phyloP scores from a whole-genome alignment of 495 filamentous ascomycete species.

The Penicillium riverlandense region DNA sequence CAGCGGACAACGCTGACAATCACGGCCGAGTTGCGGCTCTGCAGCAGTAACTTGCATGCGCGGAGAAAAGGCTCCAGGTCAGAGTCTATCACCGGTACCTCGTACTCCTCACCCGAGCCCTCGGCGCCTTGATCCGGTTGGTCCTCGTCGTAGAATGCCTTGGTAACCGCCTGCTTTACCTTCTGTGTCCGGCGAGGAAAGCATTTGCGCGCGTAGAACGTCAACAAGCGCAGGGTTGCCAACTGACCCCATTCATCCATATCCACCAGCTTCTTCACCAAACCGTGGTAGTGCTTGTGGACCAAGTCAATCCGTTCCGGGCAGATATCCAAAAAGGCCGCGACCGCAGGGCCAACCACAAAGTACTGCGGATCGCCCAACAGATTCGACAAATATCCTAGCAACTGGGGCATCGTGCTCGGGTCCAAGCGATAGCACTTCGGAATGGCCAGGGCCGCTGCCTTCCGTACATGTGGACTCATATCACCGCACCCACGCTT shows the following conservation, averaged over 20 bases:
- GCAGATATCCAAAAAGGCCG: conserved; percentile 82
- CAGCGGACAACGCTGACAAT: conserved; percentile 80
- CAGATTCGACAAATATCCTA: conserved; percentile 69
- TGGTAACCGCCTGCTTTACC: conserved; percentile 45
- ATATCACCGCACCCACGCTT: conserved; percentile 88
- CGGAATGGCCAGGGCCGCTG: conserved; percentile 89
- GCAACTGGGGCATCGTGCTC: conserved; percentile 70
- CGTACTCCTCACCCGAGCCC: conserved; percentile 42
- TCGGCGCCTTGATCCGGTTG: conserved; percentile 38
- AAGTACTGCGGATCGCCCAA: conserved; percentile 90
- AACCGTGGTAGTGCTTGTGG: conserved; percentile 76
- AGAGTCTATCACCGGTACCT: conserved; percentile 60
- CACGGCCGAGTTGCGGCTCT: conserved; percentile 88
- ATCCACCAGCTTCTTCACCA: conserved; percentile 87
- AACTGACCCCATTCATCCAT: conserved; percentile 99
- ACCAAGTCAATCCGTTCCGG: conserved; percentile 79
- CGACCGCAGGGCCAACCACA: conserved; percentile 86
- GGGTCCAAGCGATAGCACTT: conserved; percentile 96
- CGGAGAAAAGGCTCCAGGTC: conserved; percentile 80
- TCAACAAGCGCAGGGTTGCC: conserved; percentile 71
- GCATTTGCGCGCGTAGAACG: conserved; percentile 75
- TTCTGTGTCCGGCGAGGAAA: conserved; percentile 66
- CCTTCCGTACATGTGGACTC: conserved; percentile 87
- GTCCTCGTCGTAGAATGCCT: conserved; percentile 75
- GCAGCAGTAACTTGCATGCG: conserved; percentile 72